Evolutionary conservation across 2,329 filamentous ascomycete genomes (phyloP).

Genomic region (Verticillium albo-atrum): DNA sequence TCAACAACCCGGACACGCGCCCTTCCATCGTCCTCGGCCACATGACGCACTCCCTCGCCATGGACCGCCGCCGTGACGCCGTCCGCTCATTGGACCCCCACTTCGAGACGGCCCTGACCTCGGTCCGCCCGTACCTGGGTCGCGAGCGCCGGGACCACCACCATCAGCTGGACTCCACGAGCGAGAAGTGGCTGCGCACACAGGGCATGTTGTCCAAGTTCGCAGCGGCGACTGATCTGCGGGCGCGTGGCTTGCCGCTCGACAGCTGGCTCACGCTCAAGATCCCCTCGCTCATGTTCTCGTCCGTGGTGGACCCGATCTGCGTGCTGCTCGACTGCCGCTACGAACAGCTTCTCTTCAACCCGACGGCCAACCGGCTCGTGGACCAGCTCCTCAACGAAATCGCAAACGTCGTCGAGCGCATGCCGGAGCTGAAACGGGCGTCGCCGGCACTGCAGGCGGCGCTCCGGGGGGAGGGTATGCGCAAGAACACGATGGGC

Average conservation of each 20-base stretch:
- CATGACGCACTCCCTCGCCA: constrained; percentile 42
- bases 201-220: constrained; percentile 61
- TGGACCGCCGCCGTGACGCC: constrained; percentile 32
- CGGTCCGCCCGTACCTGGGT: constrained; percentile 12
- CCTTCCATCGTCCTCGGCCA: constrained; percentile 75
- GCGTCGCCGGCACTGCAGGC: constrained; percentile 49
- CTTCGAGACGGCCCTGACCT: constrained; percentile 26
- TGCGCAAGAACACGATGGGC: constrained; percentile 57
- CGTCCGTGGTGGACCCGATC: constrained; percentile 74
- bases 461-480: constrained; percentile 53
- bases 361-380: constrained; percentile 58
- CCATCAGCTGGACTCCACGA: constrained; percentile 6
- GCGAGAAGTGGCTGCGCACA: constrained; percentile 18
- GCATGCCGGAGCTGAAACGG: constrained; percentile 67
- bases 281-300: constrained; percentile 73
- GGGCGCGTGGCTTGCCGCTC: constrained; percentile 53
- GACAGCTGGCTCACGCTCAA: constrained; percentile 66
- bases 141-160: constrained; percentile 2
- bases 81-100: constrained; percentile 30
- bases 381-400: constrained; percentile 72
- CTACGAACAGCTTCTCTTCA: constrained; percentile 68
- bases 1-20: constrained; percentile 57
- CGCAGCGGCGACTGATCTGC: constrained; percentile 56
- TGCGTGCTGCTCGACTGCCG: constrained; percentile 73
- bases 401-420: constrained; percentile 64